Percentiles rank a stretch among this genome's conserved stretches.
These are phyloP conservation scores for Rhazya stricta DNA, from an alignment of 257 asterid genomes.

Conservation along the genomic window DNA sequence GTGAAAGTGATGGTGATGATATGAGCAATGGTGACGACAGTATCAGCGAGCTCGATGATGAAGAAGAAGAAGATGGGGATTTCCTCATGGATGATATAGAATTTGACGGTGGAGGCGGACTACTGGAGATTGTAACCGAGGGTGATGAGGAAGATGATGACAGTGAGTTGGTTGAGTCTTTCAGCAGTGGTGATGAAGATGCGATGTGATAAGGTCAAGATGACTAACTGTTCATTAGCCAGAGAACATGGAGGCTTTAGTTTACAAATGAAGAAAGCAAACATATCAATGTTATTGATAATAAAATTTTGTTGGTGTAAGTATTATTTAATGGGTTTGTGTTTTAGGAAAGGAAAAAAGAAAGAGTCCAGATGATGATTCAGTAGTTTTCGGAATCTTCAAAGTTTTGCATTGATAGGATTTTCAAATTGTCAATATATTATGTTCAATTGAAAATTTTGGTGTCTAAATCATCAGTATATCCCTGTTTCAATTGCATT, in stretches of 20 bases:
- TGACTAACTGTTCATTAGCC: background rate
- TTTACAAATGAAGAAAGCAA: background rate
- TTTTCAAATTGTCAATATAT: background rate
- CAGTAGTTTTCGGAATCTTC: background rate
- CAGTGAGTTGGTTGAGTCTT: constrained; percentile 55
- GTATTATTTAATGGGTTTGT: background rate
- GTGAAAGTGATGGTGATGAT: constrained; percentile 72
- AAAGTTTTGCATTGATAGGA: background rate
- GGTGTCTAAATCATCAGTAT: background rate
- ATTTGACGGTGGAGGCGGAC: constrained; percentile 51
- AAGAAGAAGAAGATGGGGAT: constrained; percentile 78
- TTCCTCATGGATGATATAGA: constrained; percentile 59
- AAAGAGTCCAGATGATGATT: background rate
- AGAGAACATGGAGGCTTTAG: background rate
- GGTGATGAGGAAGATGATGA: constrained; percentile 74
- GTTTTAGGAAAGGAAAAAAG: background rate
- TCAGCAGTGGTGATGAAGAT: constrained; percentile 71
- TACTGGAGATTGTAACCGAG: constrained; percentile 61
- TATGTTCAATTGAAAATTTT: background rate
- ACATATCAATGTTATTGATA: background rate
- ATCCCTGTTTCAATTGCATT: too few relatives aligned
- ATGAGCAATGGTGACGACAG: constrained; percentile 63
- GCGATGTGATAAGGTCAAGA: constrained; percentile 19
- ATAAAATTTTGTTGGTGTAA: background rate
- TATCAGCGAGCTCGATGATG: constrained; percentile 61